phyloP scores from a whole-genome alignment of 345 rosid species.

The Syzygium oleosum region DNA sequence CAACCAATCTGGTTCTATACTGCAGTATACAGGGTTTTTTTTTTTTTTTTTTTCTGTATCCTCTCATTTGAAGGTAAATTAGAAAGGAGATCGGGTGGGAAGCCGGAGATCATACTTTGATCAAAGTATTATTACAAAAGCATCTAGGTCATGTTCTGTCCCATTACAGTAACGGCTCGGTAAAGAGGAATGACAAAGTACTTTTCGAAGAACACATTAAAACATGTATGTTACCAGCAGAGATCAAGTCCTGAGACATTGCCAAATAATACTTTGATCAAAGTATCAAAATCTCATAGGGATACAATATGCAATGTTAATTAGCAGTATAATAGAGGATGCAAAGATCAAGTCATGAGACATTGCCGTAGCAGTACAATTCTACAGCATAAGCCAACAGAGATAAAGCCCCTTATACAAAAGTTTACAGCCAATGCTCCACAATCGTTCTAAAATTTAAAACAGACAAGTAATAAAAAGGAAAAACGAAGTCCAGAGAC shows the following conservation, averaged over 20 bases:
- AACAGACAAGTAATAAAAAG: background rate
- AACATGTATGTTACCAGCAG: background rate
- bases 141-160: too few relatives aligned
- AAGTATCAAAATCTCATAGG: background rate
- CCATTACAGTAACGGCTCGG: too few relatives aligned
- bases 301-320: background rate
- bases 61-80: background rate
- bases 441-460: background rate
- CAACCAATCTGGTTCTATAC: background rate
- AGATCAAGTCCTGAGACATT: too few relatives aligned
- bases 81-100: background rate
- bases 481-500: background rate
- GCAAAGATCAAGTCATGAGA: background rate
- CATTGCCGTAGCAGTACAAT: background rate
- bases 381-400: background rate
- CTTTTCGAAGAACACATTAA: background rate
- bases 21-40: too few relatives aligned
- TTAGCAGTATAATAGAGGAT: background rate
- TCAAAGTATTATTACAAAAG: too few relatives aligned
- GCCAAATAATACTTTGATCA: too few relatives aligned
- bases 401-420: background rate
- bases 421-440: background rate
- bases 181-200: background rate
- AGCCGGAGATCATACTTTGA: background rate
- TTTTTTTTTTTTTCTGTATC: background rate